These are phyloP conservation scores for Colletotrichum truncatum DNA, from an alignment of 2,329 filamentous ascomycete species.

Conservation along the genomic window DNA sequence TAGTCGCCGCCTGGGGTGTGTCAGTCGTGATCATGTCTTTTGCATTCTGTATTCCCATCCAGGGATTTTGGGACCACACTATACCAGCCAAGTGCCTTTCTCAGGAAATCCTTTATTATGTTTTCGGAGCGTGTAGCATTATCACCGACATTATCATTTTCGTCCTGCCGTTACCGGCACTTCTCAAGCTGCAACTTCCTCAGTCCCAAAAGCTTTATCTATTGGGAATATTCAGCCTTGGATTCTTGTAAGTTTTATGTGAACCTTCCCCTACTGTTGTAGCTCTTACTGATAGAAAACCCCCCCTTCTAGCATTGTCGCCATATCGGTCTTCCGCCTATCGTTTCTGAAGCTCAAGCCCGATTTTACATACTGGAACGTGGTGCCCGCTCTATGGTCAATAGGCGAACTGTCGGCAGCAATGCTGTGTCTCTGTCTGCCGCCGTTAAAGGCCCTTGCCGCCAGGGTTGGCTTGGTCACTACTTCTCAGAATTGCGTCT, in stretches of 20 bases:
- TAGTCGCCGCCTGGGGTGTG: conserved; percentile 37
- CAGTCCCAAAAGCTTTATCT: conserved; percentile 35
- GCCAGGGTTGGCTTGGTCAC: neutral
- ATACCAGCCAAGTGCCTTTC: conserved; percentile 32
- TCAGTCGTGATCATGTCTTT: conserved; percentile 35
- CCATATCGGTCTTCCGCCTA: conserved; percentile 36
- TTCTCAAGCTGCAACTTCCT: conserved; percentile 35
- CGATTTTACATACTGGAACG: conserved; percentile 34
- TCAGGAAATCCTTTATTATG: conserved; percentile 32
- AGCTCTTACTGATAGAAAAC: neutral
- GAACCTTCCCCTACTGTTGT: neutral
- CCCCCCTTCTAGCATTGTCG: conserved; percentile 29
- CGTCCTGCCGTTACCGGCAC: conserved; percentile 37
- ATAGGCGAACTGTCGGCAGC: conserved; percentile 34
- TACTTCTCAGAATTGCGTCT: neutral
- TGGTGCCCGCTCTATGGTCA: conserved; percentile 36
- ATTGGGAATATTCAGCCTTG: conserved; percentile 38
- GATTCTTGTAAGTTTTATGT: conserved; percentile 36
- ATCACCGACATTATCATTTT: conserved; percentile 37
- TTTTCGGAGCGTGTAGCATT: conserved; percentile 36
- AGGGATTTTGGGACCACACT: conserved; percentile 37
- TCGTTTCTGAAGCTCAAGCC: conserved; percentile 25
- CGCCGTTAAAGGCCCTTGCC: conserved; percentile 30
- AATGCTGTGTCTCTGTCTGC: conserved; percentile 34
- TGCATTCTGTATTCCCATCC: conserved; percentile 36